Evolutionary conservation across 768 basidiomycete species (phyloP).

Genomic region (Russula sp.): DNA sequence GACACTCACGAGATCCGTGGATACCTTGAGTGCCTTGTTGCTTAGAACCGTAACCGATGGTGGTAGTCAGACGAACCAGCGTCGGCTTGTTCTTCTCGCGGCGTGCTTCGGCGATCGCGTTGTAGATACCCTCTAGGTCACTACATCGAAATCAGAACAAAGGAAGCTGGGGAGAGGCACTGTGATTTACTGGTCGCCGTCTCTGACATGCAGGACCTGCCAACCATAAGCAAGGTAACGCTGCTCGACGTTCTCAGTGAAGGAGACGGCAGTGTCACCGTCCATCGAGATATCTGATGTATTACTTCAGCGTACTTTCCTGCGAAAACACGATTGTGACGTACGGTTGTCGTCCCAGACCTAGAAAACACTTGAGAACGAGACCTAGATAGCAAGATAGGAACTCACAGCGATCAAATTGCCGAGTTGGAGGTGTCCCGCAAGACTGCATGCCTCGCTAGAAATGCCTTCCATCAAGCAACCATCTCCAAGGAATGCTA

Average conservation of each 20-base stretch:
- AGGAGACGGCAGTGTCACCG: conserved; percentile 85
- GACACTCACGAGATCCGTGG: conserved; percentile 82
- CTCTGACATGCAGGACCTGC: conserved; percentile 81
- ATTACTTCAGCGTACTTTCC: conserved; percentile 15
- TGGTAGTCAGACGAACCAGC: conserved; percentile 79
- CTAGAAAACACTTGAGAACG: conserved; percentile 34
- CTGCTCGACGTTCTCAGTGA: conserved; percentile 89
- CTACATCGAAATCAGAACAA: conserved; percentile 34
- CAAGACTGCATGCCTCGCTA: conserved; percentile 86
- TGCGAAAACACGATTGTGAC: conserved; percentile 28
- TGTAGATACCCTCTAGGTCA: conserved; percentile 70
- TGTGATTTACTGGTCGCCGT: conserved; percentile 56
- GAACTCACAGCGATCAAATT: conserved; percentile 81
- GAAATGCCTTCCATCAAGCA: conserved; percentile 97
- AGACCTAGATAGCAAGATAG: conserved; percentile 14
- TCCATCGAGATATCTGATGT: conserved; percentile 88
- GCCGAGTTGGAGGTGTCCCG: conserved; percentile 89
- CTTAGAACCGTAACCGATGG: conserved; percentile 92
- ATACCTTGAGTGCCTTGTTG: conserved; percentile 91
- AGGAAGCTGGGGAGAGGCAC: not conserved
- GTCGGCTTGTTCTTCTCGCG: conserved; percentile 78
- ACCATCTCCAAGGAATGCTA: conserved; percentile 90
- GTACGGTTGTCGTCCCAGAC: conserved; percentile 94
- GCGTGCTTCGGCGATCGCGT: conserved; percentile 73
- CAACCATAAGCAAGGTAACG: conserved; percentile 90